phyloP scores from a whole-genome alignment of 2,329 filamentous ascomycete species.

The Pseudogymnoascus sp. region DNA sequence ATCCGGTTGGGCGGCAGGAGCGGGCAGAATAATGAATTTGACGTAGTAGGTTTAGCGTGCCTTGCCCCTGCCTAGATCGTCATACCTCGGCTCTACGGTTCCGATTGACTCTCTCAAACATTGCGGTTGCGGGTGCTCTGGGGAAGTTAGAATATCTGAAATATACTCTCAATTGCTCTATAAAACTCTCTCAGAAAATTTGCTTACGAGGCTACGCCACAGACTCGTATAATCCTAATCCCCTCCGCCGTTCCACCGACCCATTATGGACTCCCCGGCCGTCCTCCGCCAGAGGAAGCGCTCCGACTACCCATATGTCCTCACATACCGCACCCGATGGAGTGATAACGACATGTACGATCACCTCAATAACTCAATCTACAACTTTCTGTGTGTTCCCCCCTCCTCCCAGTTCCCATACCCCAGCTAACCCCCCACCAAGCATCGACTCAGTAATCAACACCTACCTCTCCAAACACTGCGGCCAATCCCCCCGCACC shows the following conservation, averaged over 20 bases:
- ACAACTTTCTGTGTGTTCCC: slow-evolving; percentile 59
- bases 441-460: slow-evolving; percentile 88
- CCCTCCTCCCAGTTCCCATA: slow-evolving; percentile 3
- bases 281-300: slow-evolving; percentile 29
- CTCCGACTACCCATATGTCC: slow-evolving; percentile 65
- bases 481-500: slow-evolving; percentile 60
- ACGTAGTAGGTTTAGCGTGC: not conserved
- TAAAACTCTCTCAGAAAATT: not conserved
- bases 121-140: not conserved
- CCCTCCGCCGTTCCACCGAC: not conserved
- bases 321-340: slow-evolving; percentile 86
- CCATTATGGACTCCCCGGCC: not conserved
- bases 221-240: not conserved
- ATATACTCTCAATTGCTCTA: not conserved
- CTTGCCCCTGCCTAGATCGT: not conserved
- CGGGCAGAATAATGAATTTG: not conserved
- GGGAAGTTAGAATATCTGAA: slow-evolving; percentile 3
- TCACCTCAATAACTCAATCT: slow-evolving; percentile 86
- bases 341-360: slow-evolving; percentile 36
- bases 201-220: no score
- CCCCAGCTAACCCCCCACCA: slow-evolving; percentile 14
- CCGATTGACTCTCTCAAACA: not conserved
- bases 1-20: not conserved
- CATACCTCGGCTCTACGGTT: not conserved
- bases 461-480: slow-evolving; percentile 73